Percentiles rank a stretch among this genome's conserved stretches.
These are phyloP conservation scores for Pythium vanterpoolii DNA, from an alignment of 352 stramenopile genomes.

Conservation along the genomic window DNA sequence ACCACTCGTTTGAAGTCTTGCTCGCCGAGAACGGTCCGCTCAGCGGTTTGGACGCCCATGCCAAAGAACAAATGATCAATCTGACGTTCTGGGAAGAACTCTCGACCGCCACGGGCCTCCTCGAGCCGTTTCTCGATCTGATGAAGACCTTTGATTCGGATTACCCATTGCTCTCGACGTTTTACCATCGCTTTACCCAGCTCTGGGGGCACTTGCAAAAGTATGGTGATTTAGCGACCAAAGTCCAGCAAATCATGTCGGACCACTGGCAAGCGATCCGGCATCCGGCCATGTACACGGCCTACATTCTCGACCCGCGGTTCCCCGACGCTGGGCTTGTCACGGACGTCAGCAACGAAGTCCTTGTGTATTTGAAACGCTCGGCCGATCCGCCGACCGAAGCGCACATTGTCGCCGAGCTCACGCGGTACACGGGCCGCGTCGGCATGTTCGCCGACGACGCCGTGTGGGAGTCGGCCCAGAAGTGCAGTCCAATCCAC, in stretches of 20 bases:
- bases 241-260: conserved; percentile 54
- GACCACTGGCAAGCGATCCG: conserved; percentile 55
- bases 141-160: conserved; percentile 63
- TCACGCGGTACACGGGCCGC: conserved; percentile 62
- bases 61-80: conserved; percentile 46
- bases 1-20: conserved; percentile 54
- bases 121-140: conserved; percentile 69
- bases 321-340: conserved; percentile 53
- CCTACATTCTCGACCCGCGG: conserved; percentile 72
- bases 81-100: conserved; percentile 59
- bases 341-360: conserved; percentile 52
- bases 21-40: conserved; percentile 48
- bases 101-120: conserved; percentile 42
- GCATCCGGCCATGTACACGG: conserved; percentile 72
- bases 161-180: conserved; percentile 61
- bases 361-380: conserved; percentile 58
- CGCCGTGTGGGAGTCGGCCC: conserved; percentile 66
- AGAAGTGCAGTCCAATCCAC: conserved; percentile 65
- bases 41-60: conserved; percentile 25
- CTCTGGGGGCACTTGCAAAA: conserved; percentile 66
- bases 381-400: conserved; percentile 37
- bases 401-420: conserved; percentile 53
- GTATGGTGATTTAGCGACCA: conserved; percentile 40
- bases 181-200: conserved; percentile 71
- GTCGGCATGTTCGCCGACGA: conserved; percentile 69